Evolutionary conservation across 2,329 filamentous ascomycete genomes (phyloP).

Genomic region (Periconia sp.): DNA sequence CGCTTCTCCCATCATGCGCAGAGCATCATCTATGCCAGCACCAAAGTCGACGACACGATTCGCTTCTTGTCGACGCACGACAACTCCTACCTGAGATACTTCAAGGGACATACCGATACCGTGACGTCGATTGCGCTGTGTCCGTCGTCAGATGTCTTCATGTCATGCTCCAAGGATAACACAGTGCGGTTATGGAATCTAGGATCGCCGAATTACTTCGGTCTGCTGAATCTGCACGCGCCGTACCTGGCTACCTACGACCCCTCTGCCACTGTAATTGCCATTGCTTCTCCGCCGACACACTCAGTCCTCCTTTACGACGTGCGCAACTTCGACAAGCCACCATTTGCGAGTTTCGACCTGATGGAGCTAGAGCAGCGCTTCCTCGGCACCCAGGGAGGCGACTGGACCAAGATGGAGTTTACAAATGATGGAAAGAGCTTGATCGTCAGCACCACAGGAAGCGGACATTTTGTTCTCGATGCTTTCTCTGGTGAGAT

Average conservation of each 20-base stretch:
- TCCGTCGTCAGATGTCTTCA: slow-evolving; percentile 86
- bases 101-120: slow-evolving; percentile 83
- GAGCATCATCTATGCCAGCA: slow-evolving; percentile 93
- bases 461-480: slow-evolving; percentile 85
- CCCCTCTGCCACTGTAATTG: slow-evolving; percentile 89
- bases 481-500: slow-evolving; percentile 88
- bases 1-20: slow-evolving; percentile 92
- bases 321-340: slow-evolving; percentile 89
- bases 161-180: slow-evolving; percentile 89
- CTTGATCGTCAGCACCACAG: slow-evolving; percentile 82
- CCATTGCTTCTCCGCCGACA: slow-evolving; percentile 80
- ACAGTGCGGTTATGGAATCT: slow-evolving; percentile 92
- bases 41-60: slow-evolving; percentile 90
- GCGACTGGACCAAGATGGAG: slow-evolving; percentile 87
- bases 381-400: slow-evolving; percentile 50
- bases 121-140: slow-evolving; percentile 87
- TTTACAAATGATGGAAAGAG: slow-evolving; percentile 96
- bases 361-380: slow-evolving; percentile 68
- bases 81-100: slow-evolving; percentile 96
- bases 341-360: slow-evolving; percentile 87
- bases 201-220: slow-evolving; percentile 78
- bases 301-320: slow-evolving; percentile 89
- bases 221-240: slow-evolving; percentile 78
- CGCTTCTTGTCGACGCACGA: slow-evolving; percentile 91
- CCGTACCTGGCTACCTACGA: slow-evolving; percentile 90